Base-by-base conservation (phyloP, 129 eudicot genomes). In the Lonicera japonica region DNA sequence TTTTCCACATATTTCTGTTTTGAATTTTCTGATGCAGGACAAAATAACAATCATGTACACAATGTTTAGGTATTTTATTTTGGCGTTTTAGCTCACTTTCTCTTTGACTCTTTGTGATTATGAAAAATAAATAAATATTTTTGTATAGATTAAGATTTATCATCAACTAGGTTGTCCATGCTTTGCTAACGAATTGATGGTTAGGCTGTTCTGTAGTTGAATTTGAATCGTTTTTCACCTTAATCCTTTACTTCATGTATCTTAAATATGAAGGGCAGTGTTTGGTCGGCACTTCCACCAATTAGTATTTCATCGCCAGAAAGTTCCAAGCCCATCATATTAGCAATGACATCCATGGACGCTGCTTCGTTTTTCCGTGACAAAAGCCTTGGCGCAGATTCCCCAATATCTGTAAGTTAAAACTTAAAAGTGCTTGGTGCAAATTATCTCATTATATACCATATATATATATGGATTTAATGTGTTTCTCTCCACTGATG, bases 291-390 rank as follows among this genome's bases (percentile, higher is more conserved):
- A 23, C 87, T 94, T 85, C 96, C 95, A 66, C 82, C 95, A 68
- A 67, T 75, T 34, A 81, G 73, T 62, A 58, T 60, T 11, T 79
- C 92, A 46, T 78, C 84, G 54, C 61, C 83, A 52, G 63, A 41
- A 67, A 70, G 46, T 58, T 60, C 78, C 51, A 94, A 85, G 73
- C 83, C 91, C 21, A 79, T 85, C 60, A 46, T 94, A 70, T 70
- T 94, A 70, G 54, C 94, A 23, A 70, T 88, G 57, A 79, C 99
- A 63, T 85, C 99, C 24, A 94, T 88, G 99, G 99, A 94, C 61
- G 77, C 99, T 65, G 95, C 95, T 64, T 88, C 99, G 12, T 85
- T 94, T 78, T 94, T 94, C 68, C 99, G 96, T 75, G 99, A 88
- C 84, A 94, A 81, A 81, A 88, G 88, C 87, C 69, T 85, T 40